These are phyloP conservation scores for Citrus trifoliata DNA, from an alignment of 345 rosid genomes.

Conservation along the genomic window DNA sequence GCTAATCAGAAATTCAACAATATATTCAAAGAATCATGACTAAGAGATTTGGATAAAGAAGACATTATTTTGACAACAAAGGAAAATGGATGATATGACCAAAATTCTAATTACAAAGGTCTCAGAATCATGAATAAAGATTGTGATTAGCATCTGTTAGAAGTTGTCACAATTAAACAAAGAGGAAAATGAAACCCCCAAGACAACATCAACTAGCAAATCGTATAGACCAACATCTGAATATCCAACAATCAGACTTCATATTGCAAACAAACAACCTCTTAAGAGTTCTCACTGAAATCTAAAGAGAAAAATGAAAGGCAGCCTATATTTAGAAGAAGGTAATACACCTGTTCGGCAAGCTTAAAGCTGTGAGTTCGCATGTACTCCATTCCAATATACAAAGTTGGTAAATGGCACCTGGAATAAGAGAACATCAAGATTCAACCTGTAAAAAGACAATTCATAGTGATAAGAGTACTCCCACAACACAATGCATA, in stretches of 20 bases:
- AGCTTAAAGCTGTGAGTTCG: slow-evolving; percentile 95
- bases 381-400: slow-evolving; percentile 99
- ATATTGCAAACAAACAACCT: background rate
- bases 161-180: background rate
- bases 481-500: slow-evolving; percentile 31
- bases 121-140: background rate
- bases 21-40: background rate
- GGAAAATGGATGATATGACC: background rate
- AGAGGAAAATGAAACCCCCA: background rate
- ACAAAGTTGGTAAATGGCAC: slow-evolving; percentile 95
- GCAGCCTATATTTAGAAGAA: slow-evolving; percentile 1
- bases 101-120: background rate
- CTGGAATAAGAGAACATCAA: slow-evolving; percentile 84
- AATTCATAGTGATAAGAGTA: slow-evolving; percentile 48
- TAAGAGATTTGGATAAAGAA: background rate
- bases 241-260: background rate
- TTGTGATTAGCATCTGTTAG: background rate
- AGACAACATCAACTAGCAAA: background rate
- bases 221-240: background rate
- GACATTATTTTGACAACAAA: background rate
- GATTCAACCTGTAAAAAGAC: slow-evolving; percentile 65
- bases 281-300: background rate
- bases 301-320: background rate
- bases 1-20: slow-evolving; percentile 6
- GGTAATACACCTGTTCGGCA: slow-evolving; percentile 84